Base-by-base conservation (phyloP, 2,329 filamentous ascomycete genomes). In the Fusarium dimerum region DNA sequence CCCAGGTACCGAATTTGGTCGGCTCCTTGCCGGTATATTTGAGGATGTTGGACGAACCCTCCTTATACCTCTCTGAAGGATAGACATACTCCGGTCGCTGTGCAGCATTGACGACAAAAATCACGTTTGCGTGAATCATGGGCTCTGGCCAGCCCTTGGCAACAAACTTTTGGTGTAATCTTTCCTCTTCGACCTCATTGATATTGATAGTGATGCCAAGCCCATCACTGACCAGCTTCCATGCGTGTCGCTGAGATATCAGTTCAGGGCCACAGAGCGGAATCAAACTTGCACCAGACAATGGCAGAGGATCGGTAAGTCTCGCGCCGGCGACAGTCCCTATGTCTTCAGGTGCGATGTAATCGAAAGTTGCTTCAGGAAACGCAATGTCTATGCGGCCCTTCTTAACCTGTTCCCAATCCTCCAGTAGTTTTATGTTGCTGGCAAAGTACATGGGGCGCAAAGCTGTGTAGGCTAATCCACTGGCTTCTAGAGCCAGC, bases 321-420 rank as follows among this genome's bases (percentile, higher is more conserved):
- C 29, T 29, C 2, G 47, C 44, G 2, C 55, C 55, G 10, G 52
- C 40, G 3, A 57, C 43, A 2, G 16, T 18, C 0, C 50, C 55
- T 5, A 57, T 40, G 3, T 57, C 55, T 6, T 57, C 54, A 6
- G 55, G 54, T 1, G 55, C 55, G 3, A 57, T 44, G 12, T 57
- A 57, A 5, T 57, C 55, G 10, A 49, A 53, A 0, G 43, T 26
- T 7, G 54, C 44, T 1, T 45, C 46, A 1, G 47, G 50, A 2
- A 47, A 32, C 3, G 43, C 44, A 12, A 47, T 10, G 16, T 36
- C 0, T 51, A 40, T 5, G 30, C 8, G 6, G 20, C 55, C 55
- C 0, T n/a, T 30, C 20, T 43, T 57, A 2, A 57, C 44, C 2
- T 49, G 38, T 0, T 45, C 41, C 38, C 45, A 56, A 7, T 57